A percentile compares a stretch with the other conserved stretches of the same genome.
phyloP scores from a whole-genome alignment of 345 rosid genomes.

The Euphorbia pulcherrima region DNA sequence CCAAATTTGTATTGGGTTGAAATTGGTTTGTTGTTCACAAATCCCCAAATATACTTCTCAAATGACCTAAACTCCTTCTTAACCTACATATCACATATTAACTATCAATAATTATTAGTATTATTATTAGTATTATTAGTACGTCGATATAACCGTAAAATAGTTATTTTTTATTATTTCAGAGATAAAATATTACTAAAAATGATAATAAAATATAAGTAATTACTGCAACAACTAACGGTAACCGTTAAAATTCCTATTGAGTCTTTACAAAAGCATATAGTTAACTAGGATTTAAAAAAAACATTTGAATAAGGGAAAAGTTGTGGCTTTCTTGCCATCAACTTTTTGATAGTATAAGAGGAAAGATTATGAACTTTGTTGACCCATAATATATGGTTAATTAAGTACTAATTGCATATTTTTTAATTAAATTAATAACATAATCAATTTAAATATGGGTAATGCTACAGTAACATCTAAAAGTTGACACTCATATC shows the following conservation, averaged over 20 bases:
- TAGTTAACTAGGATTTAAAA: neutral
- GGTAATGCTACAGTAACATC: too few relatives aligned
- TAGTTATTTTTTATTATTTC: too few relatives aligned
- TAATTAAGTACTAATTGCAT: neutral
- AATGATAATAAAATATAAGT: too few relatives aligned
- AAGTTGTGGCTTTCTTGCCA: slow-evolving; percentile 5
- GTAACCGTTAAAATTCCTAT: too few relatives aligned
- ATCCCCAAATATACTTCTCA: slow-evolving; percentile 55
- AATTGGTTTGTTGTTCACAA: slow-evolving; percentile 50
- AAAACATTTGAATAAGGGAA: neutral
- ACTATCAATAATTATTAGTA: too few relatives aligned
- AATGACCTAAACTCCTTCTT: slow-evolving; percentile 47
- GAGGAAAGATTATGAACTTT: neutral
- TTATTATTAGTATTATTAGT: too few relatives aligned
- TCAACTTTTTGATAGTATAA: neutral
- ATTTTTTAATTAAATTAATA: neutral
- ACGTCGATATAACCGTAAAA: too few relatives aligned
- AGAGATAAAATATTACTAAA: too few relatives aligned
- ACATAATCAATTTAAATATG: too few relatives aligned
- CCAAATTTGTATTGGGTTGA: slow-evolving; percentile 50
- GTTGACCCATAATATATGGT: neutral
- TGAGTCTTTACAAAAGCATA: neutral
- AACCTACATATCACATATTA: slow-evolving; percentile 26
- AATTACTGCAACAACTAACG: too few relatives aligned
- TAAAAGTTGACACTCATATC: too few relatives aligned